Percentiles rank a stretch among this genome's conserved stretches.
Conservation (phyloP, 257 asterid species). For the Solanum tarapatanum region DNA sequence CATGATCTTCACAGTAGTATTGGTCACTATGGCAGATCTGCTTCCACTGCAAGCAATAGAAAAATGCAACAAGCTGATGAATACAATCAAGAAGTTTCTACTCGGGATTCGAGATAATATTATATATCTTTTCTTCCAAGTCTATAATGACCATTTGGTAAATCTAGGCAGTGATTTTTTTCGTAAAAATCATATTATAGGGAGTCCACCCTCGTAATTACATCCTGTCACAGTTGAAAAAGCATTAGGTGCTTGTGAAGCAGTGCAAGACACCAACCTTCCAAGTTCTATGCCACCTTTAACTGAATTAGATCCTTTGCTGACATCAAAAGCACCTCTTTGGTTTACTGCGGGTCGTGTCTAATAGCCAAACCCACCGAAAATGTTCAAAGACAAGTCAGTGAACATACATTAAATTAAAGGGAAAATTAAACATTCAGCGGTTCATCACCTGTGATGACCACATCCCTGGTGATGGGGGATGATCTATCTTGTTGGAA, state of each 20-base stretch:
- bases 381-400: neutral
- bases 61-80: neutral
- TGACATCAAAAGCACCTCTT: conserved; percentile 15
- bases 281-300: conserved; percentile 38
- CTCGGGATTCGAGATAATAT: neutral
- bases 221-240: neutral
- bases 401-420: conserved; percentile 1
- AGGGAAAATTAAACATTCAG: neutral
- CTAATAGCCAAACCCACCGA: conserved; percentile 23
- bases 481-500: conserved; percentile 25
- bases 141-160: neutral
- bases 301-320: conserved; percentile 29
- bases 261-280: conserved; percentile 32
- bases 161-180: neutral
- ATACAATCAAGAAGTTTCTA: neutral
- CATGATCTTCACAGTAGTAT: conserved; percentile 51
- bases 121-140: neutral
- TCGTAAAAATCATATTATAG: neutral
- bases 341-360: conserved; percentile 18
- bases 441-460: conserved; percentile 39
- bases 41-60: conserved; percentile 27
- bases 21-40: conserved; percentile 37
- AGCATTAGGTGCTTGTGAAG: neutral
- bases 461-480: conserved; percentile 16
- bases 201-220: neutral